These are phyloP conservation scores for Raphidocelis subcapitata DNA, from an alignment of 139 green algal species.

Conservation along the genomic window DNA sequence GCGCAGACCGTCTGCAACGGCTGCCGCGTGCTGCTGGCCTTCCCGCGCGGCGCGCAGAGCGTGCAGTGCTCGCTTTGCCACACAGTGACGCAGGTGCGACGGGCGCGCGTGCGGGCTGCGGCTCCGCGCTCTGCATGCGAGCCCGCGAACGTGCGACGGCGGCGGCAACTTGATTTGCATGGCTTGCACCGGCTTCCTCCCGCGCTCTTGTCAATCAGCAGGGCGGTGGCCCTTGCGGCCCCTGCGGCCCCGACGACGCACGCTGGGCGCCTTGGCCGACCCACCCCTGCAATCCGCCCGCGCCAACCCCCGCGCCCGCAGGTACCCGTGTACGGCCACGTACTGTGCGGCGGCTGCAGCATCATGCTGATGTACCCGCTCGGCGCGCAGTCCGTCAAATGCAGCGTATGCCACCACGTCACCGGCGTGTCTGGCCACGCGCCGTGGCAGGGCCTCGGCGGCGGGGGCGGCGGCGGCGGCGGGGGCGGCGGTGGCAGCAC, in stretches of 20 bases:
- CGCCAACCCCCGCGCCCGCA: too few species aligned
- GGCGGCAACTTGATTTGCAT: too few species aligned
- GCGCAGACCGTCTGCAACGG: slow-evolving; percentile 90
- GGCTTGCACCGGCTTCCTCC: too few species aligned
- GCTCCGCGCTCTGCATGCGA: too few species aligned
- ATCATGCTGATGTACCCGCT: slow-evolving; percentile 90
- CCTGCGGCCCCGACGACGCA: too few species aligned
- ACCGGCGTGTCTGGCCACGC: slow-evolving; percentile 50
- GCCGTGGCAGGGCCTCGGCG: neutral
- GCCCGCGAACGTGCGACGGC: too few species aligned
- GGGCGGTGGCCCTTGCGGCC: too few species aligned
- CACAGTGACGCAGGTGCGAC: slow-evolving; percentile 75
- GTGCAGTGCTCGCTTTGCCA: slow-evolving; percentile 94
- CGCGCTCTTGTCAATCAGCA: too few species aligned
- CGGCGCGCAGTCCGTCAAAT: slow-evolving; percentile 91
- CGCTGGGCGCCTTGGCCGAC: too few species aligned
- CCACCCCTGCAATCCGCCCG: too few species aligned
- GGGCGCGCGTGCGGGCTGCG: too few species aligned
- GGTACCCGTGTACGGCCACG: slow-evolving; percentile 61
- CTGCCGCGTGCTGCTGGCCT: slow-evolving; percentile 89
- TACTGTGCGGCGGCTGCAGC: slow-evolving; percentile 86
- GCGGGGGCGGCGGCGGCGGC: neutral
- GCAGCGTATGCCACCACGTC: slow-evolving; percentile 87
- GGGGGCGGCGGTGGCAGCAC: neutral
- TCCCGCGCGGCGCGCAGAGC: slow-evolving; percentile 83